Conservation (phyloP, 1,284 basidiomycete genomes). For the Malassezia slooffiae region DNA sequence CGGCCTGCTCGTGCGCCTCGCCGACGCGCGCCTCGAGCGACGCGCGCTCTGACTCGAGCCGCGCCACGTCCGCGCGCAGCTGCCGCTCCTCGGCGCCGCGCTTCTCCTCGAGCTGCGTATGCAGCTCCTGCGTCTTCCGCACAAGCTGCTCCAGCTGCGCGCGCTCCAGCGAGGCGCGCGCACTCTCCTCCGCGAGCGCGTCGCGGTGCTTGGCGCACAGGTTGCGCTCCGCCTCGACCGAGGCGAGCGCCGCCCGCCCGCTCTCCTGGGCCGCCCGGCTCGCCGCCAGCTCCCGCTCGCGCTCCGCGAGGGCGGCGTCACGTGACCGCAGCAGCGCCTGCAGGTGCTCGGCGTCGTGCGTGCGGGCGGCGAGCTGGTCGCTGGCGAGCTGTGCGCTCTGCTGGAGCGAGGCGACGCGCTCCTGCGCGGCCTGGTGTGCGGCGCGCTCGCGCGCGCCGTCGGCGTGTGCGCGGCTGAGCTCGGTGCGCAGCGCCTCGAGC, state of each 20-base stretch:
- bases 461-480: constrained; percentile 1
- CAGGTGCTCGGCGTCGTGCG: background rate
- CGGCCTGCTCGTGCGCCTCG: constrained; percentile 33
- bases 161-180: constrained; percentile 1
- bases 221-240: constrained; percentile 2
- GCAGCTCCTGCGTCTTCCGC: constrained; percentile 50
- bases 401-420: constrained; percentile 12
- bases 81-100: constrained; percentile 60
- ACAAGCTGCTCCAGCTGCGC: constrained; percentile 4
- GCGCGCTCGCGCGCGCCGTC: background rate
- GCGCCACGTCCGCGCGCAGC: constrained; percentile 63
- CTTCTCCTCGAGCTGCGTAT: constrained; percentile 66
- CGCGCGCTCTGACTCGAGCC: constrained; percentile 52
- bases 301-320: background rate
- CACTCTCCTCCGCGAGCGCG: constrained; percentile 6
- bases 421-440: constrained; percentile 10
- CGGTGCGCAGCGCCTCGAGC: background rate
- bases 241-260: constrained; percentile 1
- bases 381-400: constrained; percentile 33
- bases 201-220: constrained; percentile 11
- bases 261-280: too few relatives aligned
- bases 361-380: constrained; percentile 28
- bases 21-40: constrained; percentile 50
- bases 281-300: too few relatives aligned
- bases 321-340: constrained; percentile 3